Conservation (phyloP, 257 asterid species). For the Solanum etuberosum region DNA sequence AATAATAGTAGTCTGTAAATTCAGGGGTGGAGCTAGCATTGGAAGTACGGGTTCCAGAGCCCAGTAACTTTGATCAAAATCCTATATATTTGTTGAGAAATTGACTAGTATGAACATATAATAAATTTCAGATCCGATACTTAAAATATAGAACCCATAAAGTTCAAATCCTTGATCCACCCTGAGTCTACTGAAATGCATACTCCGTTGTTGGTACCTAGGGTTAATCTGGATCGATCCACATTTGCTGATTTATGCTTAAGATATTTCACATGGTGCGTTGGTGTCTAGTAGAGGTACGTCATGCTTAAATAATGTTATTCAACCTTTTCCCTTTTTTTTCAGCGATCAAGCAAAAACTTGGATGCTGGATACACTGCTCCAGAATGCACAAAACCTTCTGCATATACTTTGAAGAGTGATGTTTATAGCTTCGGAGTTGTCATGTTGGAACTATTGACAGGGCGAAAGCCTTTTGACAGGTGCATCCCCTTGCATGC, state of each 20-base stretch:
- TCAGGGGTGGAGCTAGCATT: background rate
- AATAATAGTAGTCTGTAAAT: background rate
- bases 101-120: background rate
- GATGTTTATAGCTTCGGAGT: conserved; percentile 58
- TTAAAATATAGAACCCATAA: background rate
- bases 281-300: background rate
- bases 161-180: background rate
- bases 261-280: background rate
- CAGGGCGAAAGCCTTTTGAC: conserved; percentile 48
- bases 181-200: background rate
- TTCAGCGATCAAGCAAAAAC: conserved; percentile 9
- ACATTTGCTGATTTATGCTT: background rate
- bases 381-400: conserved; percentile 41
- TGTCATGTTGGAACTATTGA: conserved; percentile 48
- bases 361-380: conserved; percentile 37
- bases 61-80: background rate
- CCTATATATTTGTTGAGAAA: background rate
- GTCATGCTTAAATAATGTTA: background rate
- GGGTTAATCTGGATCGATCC: background rate
- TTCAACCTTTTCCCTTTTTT: background rate
- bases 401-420: conserved; percentile 30
- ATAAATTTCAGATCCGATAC: background rate
- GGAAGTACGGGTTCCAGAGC: background rate
- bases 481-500: conserved; percentile 17
- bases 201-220: background rate